Evolutionary conservation across 257 asterid genomes (phyloP), one percentile per base, ranked within the genome.

Genomic region (Linaria vulgaris): DNA sequence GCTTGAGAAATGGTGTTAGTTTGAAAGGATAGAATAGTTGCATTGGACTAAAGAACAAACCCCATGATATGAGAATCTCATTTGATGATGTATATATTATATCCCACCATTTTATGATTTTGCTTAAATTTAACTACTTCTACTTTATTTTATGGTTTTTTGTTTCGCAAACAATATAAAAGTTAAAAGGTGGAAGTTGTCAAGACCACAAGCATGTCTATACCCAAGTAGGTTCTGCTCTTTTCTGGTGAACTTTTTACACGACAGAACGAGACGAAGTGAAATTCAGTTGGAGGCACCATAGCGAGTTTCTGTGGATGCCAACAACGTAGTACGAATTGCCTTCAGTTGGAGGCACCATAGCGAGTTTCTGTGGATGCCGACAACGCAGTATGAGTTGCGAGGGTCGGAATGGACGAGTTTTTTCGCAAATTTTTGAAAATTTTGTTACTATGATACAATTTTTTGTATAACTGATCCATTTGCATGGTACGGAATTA

Each of bases 1-100:
- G 73, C 68, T 64, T 88, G 79, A 84, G 73, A 48, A 38, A 27
- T 56, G 59, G 43, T 27, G 38, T 27, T 72, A 22, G 46, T 6
- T 60, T 54, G 66, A 71, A n/a, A 59, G 69, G 61, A 27, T 69
- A 69, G 55, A 31, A 19, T 60, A 56, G 72, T 49, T 25, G 38
- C 55, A 61, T 37, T 55, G 67, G 73, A 52, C 25, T 10, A 12
- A 67, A 62, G 44, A 56, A 27, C 44, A 54, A 12, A 56, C 27
- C 46, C 44, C 59, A 64, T n/a, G 38, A 30, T 57, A 54, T 25
- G 30, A 12, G 64, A 54, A 24, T 38, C 58, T 27, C 66, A 34
- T 41, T 51, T 66, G 46, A 43, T 34, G 56, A 41, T 56, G 53
- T 23, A 52, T 24, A n/a, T 20, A 43, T 57, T 24, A n/a, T 20